A percentile compares a stretch with the other conserved stretches of the same genome.
Conservation (phyloP, 108 stramenopile genomes). For the Nitzschia palea region DNA sequence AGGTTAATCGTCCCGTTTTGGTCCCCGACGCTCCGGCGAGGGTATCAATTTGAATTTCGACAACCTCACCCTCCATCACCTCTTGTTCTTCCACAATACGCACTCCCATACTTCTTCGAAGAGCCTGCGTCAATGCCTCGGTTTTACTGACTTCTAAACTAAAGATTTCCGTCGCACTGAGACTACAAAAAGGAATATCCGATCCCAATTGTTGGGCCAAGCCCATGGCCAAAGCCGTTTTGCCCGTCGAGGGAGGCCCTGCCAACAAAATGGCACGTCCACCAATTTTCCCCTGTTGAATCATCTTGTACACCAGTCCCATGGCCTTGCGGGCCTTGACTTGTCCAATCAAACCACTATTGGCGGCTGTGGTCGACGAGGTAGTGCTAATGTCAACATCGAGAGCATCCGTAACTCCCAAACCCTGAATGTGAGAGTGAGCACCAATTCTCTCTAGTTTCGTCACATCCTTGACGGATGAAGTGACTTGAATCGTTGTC, state of each 20-base stretch:
- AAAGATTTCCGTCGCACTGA: constrained; percentile 97
- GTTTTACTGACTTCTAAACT: constrained; percentile 98
- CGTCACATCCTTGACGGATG: constrained; percentile 44
- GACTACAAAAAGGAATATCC: constrained; percentile 90
- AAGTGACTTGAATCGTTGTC: constrained; percentile 36
- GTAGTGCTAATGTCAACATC: constrained; percentile 52
- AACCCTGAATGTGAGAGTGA: constrained; percentile 97
- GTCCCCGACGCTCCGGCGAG: constrained; percentile 58
- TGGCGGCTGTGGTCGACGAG: not conserved
- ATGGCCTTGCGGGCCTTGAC: constrained; percentile 95
- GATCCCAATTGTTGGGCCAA: constrained; percentile 95
- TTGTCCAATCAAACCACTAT: constrained; percentile 94
- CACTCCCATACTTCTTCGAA: constrained; percentile 91
- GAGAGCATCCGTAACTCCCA: constrained; percentile 95
- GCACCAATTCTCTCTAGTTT: constrained; percentile 98
- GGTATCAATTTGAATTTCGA: constrained; percentile 95
- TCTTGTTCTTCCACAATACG: constrained; percentile 99
- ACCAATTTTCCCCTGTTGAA: constrained; percentile 93
- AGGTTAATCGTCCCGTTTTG: constrained; percentile 93
- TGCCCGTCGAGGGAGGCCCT: constrained; percentile 98
- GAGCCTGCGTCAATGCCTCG: constrained; percentile 99
- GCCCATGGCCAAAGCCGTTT: constrained; percentile 98
- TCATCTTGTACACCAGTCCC: constrained; percentile 96
- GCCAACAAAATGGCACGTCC: constrained; percentile 95
- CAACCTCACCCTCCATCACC: constrained; percentile 99